Evolutionary conservation across 2,329 filamentous ascomycete genomes (phyloP), one percentile per base, ranked within the genome.

Genomic region (Acephala macrosclerotiorum): DNA sequence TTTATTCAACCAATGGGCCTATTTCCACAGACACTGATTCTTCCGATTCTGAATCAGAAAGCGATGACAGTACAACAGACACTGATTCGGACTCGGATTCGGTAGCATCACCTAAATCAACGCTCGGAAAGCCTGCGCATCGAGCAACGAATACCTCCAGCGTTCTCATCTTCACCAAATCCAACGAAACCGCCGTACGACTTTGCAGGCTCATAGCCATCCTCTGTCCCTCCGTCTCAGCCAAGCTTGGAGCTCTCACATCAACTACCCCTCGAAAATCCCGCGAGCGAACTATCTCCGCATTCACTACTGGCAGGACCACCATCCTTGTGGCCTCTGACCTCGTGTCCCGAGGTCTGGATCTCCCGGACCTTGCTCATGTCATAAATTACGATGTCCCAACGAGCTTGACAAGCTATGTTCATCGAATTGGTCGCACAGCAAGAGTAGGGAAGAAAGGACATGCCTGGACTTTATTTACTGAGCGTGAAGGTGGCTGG

Each of bases 341-440:
- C 76, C 90, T 96, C n/a, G 93, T 96, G 0, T 93, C 94, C 1
- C 91, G 95, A 69, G 96, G 95, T 73, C 88, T 98, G 29, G 95
- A 98, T 77, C 84, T 97, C 14, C 87, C 88, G 0, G 85, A 87
- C 56, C 85, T 98, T 56, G 89, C 89, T 40, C 92, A 97, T 75
- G 93, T 98, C 56, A 83, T 98, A 79, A 97, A 97, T 80, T 98
- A 98, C 81, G 95, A 97, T 77, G 85, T 97, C 60, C 95, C 95
- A 0, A 85, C 88, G 4, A 94, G 90, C 74, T 82, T 94, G 38
- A 91, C 91, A 6, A 91, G 89, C 26, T 98, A 98, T 73, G 89
- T 98, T 4, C 96, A 98, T 77, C 90, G 96, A 47, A 93, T 97
- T 1, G 95, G 96, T 42, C 89, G 96, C 64, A 97, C 95, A 0